Evolutionary conservation across 1,139 yeast genomes (phyloP).

Genomic region (Geotrichum aggregatum): DNA sequence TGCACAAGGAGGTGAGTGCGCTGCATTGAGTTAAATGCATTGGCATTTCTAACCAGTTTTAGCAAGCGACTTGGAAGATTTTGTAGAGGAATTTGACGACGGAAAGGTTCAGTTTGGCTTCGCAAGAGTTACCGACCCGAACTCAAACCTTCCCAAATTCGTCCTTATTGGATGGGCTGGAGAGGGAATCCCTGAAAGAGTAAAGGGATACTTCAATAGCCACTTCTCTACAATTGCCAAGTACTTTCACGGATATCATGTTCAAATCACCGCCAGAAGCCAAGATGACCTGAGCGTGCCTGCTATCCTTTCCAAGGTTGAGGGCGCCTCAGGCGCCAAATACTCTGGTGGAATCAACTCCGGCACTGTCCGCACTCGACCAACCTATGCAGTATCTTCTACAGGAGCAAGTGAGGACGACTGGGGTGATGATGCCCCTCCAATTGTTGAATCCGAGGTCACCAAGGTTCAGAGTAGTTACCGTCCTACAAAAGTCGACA

Average conservation of each 20-base stretch:
- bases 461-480: constrained; percentile 62
- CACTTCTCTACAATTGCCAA: constrained; percentile 43
- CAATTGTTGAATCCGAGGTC: constrained; percentile 42
- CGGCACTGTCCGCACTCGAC: constrained; percentile 36
- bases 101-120: constrained; percentile 89
- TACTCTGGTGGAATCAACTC: constrained; percentile 52
- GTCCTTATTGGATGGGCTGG: constrained; percentile 81
- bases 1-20: constrained; percentile 34
- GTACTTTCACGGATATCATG: constrained; percentile 68
- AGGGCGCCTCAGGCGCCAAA: constrained; percentile 94
- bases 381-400: constrained; percentile 36
- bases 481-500: constrained; percentile 57
- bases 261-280: constrained; percentile 95
- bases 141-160: constrained; percentile 79
- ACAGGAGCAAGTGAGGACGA: constrained; percentile 45
- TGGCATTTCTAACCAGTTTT: not conserved
- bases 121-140: constrained; percentile 82
- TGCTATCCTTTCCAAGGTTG: constrained; percentile 69
- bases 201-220: constrained; percentile 44
- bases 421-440: constrained; percentile 55
- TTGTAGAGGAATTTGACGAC: constrained; percentile 77
- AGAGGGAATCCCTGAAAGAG: constrained; percentile 46
- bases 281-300: constrained; percentile 79
- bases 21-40: not conserved
- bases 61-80: constrained; percentile 66